These are phyloP conservation scores for Kwoniella europaea DNA, from an alignment of 768 basidiomycete genomes.

Conservation along the genomic window DNA sequence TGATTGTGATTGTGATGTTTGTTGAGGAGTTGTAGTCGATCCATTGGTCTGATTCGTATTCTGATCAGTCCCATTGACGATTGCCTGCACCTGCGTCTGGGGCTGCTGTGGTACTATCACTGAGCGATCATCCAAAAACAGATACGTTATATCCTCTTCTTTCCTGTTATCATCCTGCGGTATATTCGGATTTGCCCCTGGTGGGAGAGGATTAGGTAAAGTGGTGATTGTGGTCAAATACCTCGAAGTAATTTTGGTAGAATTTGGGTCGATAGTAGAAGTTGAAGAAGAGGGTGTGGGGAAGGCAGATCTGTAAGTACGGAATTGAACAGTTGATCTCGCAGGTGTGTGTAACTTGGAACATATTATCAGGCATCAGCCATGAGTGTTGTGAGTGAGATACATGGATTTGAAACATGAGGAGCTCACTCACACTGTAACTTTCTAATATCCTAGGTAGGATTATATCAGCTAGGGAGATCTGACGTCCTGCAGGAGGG, in stretches of 20 bases:
- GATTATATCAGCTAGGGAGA: slow-evolving; percentile 38
- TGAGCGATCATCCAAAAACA: slow-evolving; percentile 40
- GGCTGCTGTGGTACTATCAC: not conserved
- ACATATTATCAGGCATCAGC: too few relatives aligned
- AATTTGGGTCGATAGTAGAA: slow-evolving; percentile 1
- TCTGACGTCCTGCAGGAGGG: slow-evolving; percentile 26
- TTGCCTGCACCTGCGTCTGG: not conserved
- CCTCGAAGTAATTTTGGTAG: slow-evolving; percentile 1
- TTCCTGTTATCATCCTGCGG: slow-evolving; percentile 3
- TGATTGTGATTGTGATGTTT: not conserved
- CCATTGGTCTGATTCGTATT: slow-evolving; percentile 1
- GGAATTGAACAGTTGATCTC: slow-evolving; percentile 40
- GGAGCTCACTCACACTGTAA: slow-evolving; percentile 33
- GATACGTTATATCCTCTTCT: slow-evolving; percentile 41
- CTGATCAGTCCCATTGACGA: not conserved
- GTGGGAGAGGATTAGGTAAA: slow-evolving; percentile 27
- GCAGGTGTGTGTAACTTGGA: slow-evolving; percentile 34
- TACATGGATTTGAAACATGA: too few relatives aligned
- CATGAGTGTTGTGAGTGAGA: too few relatives aligned
- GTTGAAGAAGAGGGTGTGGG: slow-evolving; percentile 16
- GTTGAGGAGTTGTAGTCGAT: not conserved
- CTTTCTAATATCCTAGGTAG: slow-evolving; percentile 42
- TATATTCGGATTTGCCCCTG: not conserved
- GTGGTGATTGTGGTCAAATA: slow-evolving; percentile 34
- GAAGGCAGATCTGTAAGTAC: slow-evolving; percentile 38